Evolutionary conservation across 2,329 filamentous ascomycete species (phyloP), one percentile per base, ranked within the genome.

Genomic region (Colletotrichum sp.): DNA sequence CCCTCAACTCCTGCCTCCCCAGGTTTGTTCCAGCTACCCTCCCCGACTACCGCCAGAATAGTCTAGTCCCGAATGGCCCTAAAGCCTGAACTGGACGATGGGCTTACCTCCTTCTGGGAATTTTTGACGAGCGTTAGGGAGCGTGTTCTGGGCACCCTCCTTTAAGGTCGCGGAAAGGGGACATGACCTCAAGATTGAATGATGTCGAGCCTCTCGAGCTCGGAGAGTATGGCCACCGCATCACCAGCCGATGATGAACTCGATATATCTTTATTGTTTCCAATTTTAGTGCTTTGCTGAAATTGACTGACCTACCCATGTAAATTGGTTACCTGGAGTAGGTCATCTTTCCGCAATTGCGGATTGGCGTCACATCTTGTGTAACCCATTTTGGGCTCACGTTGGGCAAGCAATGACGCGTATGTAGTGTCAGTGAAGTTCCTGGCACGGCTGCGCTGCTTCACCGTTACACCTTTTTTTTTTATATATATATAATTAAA

Each of bases 61-160:
- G 55, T 12, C 73, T 76, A 75, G 51, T 64, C 75, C 62, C 21
- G 55, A 76, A 69, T n/a, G 15, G 61, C 55, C 68, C 65, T 76
- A 66, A 75, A 29, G 18, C 59, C 38, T 34, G 38, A 31, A 54
- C 15, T 58, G 47, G 61, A 31, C 34, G 29, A 65, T 36, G 88
- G 90, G 77, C 75, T 74, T 74, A 59, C 43, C 77, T 76, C 38
- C 62, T 66, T 76, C 66, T 63, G 75, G 75, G 63, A 76, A 76
- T 72, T 73, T 76, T 76, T 76, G 69, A 73, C 75, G 75, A 76
- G 66, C 33, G 33, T 33, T 69, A 36, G 63, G 62, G 64, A 69
- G 58, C 51, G 57, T 59, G 31, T 65, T 8, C 58, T 54, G 57
- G 65, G 21, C 61, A 62, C 55, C 18, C 27, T 71, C 33, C 29